These are phyloP conservation scores for Linderina pennispora DNA, from an alignment of 192 early-diverging fungal species.

Conservation along the genomic window DNA sequence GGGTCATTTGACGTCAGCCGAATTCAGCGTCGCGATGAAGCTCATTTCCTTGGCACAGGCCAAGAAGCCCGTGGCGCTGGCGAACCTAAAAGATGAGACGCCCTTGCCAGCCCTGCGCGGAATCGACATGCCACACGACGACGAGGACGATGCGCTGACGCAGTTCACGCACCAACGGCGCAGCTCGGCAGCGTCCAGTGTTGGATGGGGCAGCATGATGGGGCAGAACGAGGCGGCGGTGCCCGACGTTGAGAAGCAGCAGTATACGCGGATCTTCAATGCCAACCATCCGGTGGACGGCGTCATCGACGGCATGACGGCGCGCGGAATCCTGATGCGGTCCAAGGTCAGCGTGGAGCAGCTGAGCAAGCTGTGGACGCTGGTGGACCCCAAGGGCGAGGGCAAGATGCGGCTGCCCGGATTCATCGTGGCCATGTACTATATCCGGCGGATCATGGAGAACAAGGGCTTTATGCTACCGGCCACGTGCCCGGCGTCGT, in stretches of 20 bases:
- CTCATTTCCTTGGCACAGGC: constrained; percentile 82
- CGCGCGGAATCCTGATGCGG: constrained; percentile 69
- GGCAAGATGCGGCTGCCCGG: constrained; percentile 72
- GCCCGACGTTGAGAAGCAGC: constrained; percentile 49
- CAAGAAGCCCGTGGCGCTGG: constrained; percentile 52
- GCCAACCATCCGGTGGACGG: constrained; percentile 53
- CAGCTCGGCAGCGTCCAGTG: constrained; percentile 33
- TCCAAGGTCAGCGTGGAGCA: constrained; percentile 74
- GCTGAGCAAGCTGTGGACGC: constrained; percentile 74
- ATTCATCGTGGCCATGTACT: constrained; percentile 89
- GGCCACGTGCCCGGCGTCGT: constrained; percentile 53
- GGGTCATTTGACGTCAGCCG: constrained; percentile 64
- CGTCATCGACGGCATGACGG: constrained; percentile 57
- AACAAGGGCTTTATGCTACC: constrained; percentile 67
- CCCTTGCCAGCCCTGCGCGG: constrained; percentile 59
- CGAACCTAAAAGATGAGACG: constrained; percentile 38
- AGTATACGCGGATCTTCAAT: constrained; percentile 58
- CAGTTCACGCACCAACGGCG: constrained; percentile 16
- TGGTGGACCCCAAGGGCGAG: constrained; percentile 69
- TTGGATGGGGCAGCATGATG: constrained; percentile 20
- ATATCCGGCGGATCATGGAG: constrained; percentile 76
- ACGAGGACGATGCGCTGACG: neutral
- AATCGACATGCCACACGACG: constrained; percentile 21
- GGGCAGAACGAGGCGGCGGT: constrained; percentile 9
- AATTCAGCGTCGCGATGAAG: constrained; percentile 80